Base-by-base conservation (phyloP, 1,139 yeast species). In the Candida freyschussii region DNA sequence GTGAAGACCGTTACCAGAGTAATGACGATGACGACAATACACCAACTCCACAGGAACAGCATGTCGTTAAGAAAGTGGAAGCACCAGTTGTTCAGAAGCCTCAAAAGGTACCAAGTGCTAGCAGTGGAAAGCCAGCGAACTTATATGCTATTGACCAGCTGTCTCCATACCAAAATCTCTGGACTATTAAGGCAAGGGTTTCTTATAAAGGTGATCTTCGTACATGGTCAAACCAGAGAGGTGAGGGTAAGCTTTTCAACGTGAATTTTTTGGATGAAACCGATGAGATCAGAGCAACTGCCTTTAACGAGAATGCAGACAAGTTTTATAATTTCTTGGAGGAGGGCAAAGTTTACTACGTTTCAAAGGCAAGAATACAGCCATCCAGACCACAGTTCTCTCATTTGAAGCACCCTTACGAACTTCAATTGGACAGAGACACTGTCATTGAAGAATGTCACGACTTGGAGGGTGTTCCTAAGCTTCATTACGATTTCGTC, bases 261-360 rank as follows among this genome's bases (percentile, higher is more conserved):
- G 86, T 86, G 25, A 85, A 87, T 48, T 76, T 93, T 45, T 64
- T 89, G 44, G 99, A 93, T 56, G 95, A 93, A 56, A 82, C 96
- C 6, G 96, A 94, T 51, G 98, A 91, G 63, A 93, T 93, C 50
- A 75, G 94, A 52, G 97, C 95, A 12, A 87, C 97, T 7, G 96
- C 94, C 4, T 93, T 93, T 60, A 85, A 84, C 55, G 93, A 86
- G 27, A 72, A 75, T 45, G 96, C 93, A 7, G 95, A 84, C 41
- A 76, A 75, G 53, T 81, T 74, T 52, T 80, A 74, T 60, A 82
- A 80, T 47, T 53, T 76, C 29, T 65, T 93, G 39, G 83, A 83
- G 57, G 97, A 87, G 54, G 96, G 96, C 21, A 80, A 83, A 55
- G 95, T 85, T 6, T 93, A 86, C 57, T 85, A 80, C 51, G 68